Evolutionary conservation across 345 rosid genomes (phyloP), one percentile per base, ranked within the genome.

Genomic region (Gossypium herbaceum): DNA sequence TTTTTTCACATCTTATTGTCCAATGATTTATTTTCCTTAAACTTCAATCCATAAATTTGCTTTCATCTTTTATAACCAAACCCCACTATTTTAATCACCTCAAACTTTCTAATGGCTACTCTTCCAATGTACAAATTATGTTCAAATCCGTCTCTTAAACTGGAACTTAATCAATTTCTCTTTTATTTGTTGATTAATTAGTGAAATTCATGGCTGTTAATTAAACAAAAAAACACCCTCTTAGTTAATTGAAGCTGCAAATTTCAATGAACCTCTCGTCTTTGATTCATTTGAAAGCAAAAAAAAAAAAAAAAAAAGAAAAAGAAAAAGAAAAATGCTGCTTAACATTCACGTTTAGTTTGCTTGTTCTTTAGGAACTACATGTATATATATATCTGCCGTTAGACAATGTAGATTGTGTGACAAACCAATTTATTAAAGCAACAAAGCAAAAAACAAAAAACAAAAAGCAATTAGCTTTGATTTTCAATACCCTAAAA

Each of bases 321-420:
- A 27, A 27, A 0, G 3, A 27, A 27, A 27, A 27, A 27, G 3
- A 27, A 3, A 34, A 34, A 29, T 34, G 39, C 39, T 24, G 39
- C 67, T 73, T 60, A 11, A 58, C 7, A 9, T 60, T 59, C 55
- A 59, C 58, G 57, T 61, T 61, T 60, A 3, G 27, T 47, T 45
- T 15, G 22, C 45, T 61, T 71, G 3, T 16, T 51, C 73, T 27
- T 51, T 29, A 15, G 20, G 51, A 50, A n/a, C 39, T 60, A 9
- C 17, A 60, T 60, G 20, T 27, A 29, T 10, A 19, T n/a, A 34
- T 34, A 34, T 75, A 48, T 76, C 71, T 67, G 69, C 71, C 17
- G 86, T 82, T 85, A 71, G 80, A 76, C 65, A 65, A 58, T 57
- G 70, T 63, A 54, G 62, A 77, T 29, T 70, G 85, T 81, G 81